phyloP scores from a whole-genome alignment of 768 basidiomycete genomes.

The Trametes sanguinea region DNA sequence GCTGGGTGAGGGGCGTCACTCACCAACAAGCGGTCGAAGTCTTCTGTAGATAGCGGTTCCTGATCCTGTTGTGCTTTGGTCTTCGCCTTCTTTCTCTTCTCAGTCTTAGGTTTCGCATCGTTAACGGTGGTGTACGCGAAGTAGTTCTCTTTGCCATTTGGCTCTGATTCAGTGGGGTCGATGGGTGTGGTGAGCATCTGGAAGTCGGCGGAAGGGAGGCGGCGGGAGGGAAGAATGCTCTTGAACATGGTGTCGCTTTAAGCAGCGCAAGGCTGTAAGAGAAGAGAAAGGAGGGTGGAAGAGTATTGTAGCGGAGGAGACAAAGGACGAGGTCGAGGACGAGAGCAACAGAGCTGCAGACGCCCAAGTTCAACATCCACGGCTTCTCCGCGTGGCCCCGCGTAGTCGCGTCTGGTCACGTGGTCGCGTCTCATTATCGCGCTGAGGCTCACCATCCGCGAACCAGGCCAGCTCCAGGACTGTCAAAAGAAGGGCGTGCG shows the following conservation, averaged over 20 bases:
- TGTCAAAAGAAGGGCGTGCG: no score
- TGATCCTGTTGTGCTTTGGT: slow-evolving; percentile 39
- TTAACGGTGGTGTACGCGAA: slow-evolving; percentile 41
- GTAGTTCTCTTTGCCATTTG: slow-evolving; percentile 69
- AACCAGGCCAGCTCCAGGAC: no score
- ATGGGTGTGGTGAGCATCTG: slow-evolving; percentile 61
- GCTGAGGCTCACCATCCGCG: neutral
- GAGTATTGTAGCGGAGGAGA: neutral
- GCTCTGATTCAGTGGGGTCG: slow-evolving; percentile 39
- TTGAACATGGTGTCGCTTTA: slow-evolving; percentile 63
- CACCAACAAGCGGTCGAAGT: slow-evolving; percentile 83
- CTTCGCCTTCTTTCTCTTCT: slow-evolving; percentile 46
- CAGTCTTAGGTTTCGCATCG: slow-evolving; percentile 40
- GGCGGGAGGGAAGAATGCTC: slow-evolving; percentile 70
- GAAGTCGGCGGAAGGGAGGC: slow-evolving; percentile 65
- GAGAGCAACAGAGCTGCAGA: neutral
- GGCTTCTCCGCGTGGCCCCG: slow-evolving; percentile 10
- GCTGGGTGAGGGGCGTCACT: slow-evolving; percentile 31
- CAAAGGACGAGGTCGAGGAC: slow-evolving; percentile 9
- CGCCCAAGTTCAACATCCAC: slow-evolving; percentile 20
- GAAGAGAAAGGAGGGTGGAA: neutral
- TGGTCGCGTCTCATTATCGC: slow-evolving; percentile 18
- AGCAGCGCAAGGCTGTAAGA: neutral
- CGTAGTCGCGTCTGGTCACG: slow-evolving; percentile 11
- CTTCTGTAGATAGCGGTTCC: slow-evolving; percentile 55